phyloP scores from a whole-genome alignment of 2,329 filamentous ascomycete genomes.

The Didymellaceae sp. region DNA sequence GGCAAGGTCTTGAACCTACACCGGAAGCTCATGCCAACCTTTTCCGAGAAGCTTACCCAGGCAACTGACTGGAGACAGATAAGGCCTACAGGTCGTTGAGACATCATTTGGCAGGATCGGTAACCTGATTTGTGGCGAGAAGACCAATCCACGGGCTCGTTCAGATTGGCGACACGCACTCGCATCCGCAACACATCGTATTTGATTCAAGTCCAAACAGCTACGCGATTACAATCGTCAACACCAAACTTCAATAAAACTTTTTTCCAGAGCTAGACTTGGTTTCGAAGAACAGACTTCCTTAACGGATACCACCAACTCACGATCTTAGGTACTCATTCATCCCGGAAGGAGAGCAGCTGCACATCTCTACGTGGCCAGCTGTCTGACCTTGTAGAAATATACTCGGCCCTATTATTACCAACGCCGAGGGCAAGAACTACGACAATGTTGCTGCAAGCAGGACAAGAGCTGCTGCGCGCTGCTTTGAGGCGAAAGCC shows the following conservation, averaged over 20 bases:
- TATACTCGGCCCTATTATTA: too few relatives aligned
- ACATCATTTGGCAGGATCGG: constrained; percentile 57
- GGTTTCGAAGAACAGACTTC: too few relatives aligned
- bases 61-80: constrained; percentile 59
- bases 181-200: too few relatives aligned
- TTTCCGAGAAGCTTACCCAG: constrained; percentile 65
- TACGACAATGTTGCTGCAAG: constrained; percentile 64
- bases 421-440: constrained; percentile 47
- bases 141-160: constrained; percentile 64
- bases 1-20: constrained; percentile 60
- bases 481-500: constrained; percentile 65
- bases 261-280: too few relatives aligned
- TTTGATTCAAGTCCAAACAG: too few relatives aligned
- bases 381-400: constrained; percentile 59
- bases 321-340: constrained; percentile 58
- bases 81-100: constrained; percentile 57
- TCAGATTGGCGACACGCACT: too few relatives aligned
- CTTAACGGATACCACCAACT: too few relatives aligned
- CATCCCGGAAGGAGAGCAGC: constrained; percentile 62
- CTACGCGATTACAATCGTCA: too few relatives aligned
- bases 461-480: constrained; percentile 58
- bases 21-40: constrained; percentile 62
- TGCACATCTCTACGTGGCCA: constrained; percentile 64
- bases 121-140: constrained; percentile 63
- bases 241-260: too few relatives aligned